These are phyloP conservation scores for Xylariaceae sp. DNA, from an alignment of 2,329 filamentous ascomycete species.

Conservation along the genomic window DNA sequence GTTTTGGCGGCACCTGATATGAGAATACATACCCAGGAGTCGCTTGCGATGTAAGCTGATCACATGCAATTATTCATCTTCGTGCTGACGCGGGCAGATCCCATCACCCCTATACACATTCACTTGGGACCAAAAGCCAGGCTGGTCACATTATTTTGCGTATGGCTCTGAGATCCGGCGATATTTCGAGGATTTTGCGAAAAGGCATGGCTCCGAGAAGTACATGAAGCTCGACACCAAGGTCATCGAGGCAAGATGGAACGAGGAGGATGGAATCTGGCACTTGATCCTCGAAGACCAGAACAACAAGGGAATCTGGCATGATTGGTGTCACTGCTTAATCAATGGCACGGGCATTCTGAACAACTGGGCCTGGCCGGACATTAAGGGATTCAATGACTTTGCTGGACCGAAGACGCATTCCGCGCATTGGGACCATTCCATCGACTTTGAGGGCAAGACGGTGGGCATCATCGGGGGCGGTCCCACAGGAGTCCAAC, in stretches of 20 bases:
- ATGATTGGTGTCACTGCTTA: slow-evolving; percentile 42
- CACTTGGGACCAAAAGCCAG: slow-evolving; percentile 22
- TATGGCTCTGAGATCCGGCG: slow-evolving; percentile 20
- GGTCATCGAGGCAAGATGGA: slow-evolving; percentile 39
- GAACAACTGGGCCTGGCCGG: too few species aligned
- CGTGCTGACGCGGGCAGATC: slow-evolving; percentile 4
- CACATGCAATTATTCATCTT: background rate
- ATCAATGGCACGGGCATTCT: too few species aligned
- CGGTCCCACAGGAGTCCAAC: too few species aligned
- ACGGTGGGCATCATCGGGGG: too few species aligned
- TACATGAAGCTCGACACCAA: slow-evolving; percentile 40
- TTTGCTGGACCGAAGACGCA: too few species aligned
- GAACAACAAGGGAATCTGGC: background rate
- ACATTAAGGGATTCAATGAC: too few species aligned
- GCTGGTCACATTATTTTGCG: slow-evolving; percentile 28
- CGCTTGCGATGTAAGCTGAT: slow-evolving; percentile 10
- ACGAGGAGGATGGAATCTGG: slow-evolving; percentile 37
- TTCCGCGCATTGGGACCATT: too few species aligned
- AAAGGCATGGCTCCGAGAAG: slow-evolving; percentile 30
- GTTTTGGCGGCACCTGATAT: slow-evolving; percentile 24
- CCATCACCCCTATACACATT: slow-evolving; percentile 12
- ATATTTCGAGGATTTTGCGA: slow-evolving; percentile 30
- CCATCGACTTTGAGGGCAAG: too few species aligned
- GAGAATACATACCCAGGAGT: slow-evolving; percentile 22
- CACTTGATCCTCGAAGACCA: slow-evolving; percentile 18